These are phyloP conservation scores for Plectranthus barbatus DNA, from an alignment of 257 asterid species.

Conservation along the genomic window DNA sequence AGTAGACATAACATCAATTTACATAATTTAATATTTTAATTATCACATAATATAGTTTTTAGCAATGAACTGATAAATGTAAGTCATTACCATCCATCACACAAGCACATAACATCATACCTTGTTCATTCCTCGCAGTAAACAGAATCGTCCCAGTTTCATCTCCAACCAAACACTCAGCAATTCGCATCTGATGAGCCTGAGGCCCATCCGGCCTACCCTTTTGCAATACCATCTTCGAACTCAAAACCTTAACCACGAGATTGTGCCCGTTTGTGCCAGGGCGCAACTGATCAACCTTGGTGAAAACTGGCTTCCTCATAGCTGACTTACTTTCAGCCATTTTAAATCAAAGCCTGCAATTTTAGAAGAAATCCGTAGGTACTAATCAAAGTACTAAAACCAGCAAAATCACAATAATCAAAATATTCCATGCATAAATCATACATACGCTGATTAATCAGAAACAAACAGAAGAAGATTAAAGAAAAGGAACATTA, in stretches of 20 bases:
- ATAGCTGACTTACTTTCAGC: slow-evolving; percentile 53
- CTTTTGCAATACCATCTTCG: slow-evolving; percentile 60
- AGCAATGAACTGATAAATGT: background rate
- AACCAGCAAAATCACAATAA: background rate
- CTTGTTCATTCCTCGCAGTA: slow-evolving; percentile 65
- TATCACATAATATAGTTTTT: background rate
- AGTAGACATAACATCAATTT: background rate
- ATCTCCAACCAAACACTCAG: slow-evolving; percentile 58
- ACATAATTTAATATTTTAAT: background rate
- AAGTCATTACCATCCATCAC: background rate
- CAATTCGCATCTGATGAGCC: slow-evolving; percentile 55
- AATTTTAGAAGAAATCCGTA: background rate
- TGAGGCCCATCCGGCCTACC: slow-evolving; percentile 68
- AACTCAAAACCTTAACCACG: slow-evolving; percentile 56
- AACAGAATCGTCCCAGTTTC: slow-evolving; percentile 48
- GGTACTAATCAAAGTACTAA: background rate
- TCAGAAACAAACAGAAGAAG: background rate
- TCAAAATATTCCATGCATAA: slow-evolving; percentile 6
- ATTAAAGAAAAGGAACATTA: background rate
- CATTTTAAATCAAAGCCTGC: slow-evolving; percentile 29
- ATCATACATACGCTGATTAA: background rate
- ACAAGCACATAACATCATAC: slow-evolving; percentile 11
- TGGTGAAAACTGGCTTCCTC: slow-evolving; percentile 64
- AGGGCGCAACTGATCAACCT: slow-evolving; percentile 72
- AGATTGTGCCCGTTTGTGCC: slow-evolving; percentile 49